Percentiles rank a stretch among this genome's conserved stretches.
These are phyloP conservation scores for Stephanodiscus triporus DNA, from an alignment of 108 stramenopile genomes.

Conservation along the genomic window DNA sequence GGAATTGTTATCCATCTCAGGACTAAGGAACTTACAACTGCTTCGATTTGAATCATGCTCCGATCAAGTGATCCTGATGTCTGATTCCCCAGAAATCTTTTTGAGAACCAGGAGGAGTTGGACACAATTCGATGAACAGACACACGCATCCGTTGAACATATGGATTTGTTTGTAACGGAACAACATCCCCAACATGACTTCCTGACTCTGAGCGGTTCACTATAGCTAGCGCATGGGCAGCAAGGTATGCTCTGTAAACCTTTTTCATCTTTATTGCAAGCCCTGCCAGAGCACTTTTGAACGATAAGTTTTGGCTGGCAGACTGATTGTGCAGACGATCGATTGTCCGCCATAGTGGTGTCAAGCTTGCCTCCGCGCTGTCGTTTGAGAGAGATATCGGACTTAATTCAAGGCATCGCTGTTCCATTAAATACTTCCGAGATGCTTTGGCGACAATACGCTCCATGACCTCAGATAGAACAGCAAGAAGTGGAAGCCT, in stretches of 20 bases:
- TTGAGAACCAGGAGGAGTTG: slow-evolving; percentile 78
- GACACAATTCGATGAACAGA: slow-evolving; percentile 80
- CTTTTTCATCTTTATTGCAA: slow-evolving; percentile 86
- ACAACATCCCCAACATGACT: slow-evolving; percentile 27
- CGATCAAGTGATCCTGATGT: slow-evolving; percentile 48
- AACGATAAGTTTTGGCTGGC: slow-evolving; percentile 88
- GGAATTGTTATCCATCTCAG: background rate
- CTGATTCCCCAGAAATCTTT: slow-evolving; percentile 84
- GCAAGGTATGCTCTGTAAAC: slow-evolving; percentile 85
- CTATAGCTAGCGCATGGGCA: slow-evolving; percentile 77
- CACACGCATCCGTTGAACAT: slow-evolving; percentile 67
- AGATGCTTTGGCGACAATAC: slow-evolving; percentile 83
- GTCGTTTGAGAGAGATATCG: slow-evolving; percentile 72
- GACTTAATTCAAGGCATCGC: slow-evolving; percentile 45
- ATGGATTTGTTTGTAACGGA: slow-evolving; percentile 49
- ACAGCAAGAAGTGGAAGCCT: slow-evolving; percentile 81
- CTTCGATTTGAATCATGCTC: slow-evolving; percentile 74
- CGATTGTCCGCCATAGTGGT: slow-evolving; percentile 86
- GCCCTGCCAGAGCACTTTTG: slow-evolving; percentile 74
- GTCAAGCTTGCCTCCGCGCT: slow-evolving; percentile 84
- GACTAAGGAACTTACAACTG: slow-evolving; percentile 42
- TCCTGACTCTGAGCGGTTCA: slow-evolving; percentile 47
- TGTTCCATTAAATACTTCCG: slow-evolving; percentile 76
- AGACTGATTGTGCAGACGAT: slow-evolving; percentile 81
- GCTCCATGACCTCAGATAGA: slow-evolving; percentile 87